Percentiles rank a stretch among this genome's conserved stretches.
phyloP scores from a whole-genome alignment of 2,329 filamentous ascomycete genomes.

The Metarhizium brunneum region DNA sequence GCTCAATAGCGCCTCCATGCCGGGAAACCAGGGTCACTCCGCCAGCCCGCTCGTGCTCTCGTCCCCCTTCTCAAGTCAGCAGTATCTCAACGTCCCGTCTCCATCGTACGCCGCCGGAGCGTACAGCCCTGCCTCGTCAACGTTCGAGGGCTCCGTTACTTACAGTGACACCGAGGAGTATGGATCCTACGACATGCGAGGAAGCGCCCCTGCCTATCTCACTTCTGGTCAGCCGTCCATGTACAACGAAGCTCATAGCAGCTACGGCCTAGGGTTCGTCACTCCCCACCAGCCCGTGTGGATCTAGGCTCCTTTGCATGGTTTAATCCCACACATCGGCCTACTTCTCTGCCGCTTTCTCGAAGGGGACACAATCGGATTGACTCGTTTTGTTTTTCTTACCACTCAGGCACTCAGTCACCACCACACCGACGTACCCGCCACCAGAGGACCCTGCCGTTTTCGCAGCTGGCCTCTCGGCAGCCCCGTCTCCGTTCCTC shows the following conservation, averaged over 20 bases:
- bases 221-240: slow-evolving; percentile 36
- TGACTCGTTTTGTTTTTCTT: slow-evolving; percentile 36
- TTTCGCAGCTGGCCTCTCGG: slow-evolving; percentile 25
- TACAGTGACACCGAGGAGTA: slow-evolving; percentile 56
- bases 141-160: slow-evolving; percentile 50
- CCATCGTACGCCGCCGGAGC: slow-evolving; percentile 45
- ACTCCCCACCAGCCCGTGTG: slow-evolving; percentile 53
- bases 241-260: slow-evolving; percentile 32
- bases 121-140: slow-evolving; percentile 55
- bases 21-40: slow-evolving; percentile 31
- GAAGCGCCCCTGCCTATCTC: slow-evolving; percentile 24
- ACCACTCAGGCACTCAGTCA: slow-evolving; percentile 37
- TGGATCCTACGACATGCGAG: slow-evolving; percentile 36
- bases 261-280: slow-evolving; percentile 47
- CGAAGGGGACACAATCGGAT: slow-evolving; percentile 36
- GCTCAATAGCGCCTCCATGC: slow-evolving; percentile 38
- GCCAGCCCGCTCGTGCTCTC: slow-evolving; percentile 47
- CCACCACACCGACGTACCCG: slow-evolving; percentile 34
- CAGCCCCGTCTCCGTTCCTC: slow-evolving; percentile 35
- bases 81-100: slow-evolving; percentile 56
- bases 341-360: slow-evolving; percentile 18
- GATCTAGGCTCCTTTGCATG: slow-evolving; percentile 38
- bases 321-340: slow-evolving; percentile 27
- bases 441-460: slow-evolving; percentile 32
- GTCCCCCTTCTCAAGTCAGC: slow-evolving; percentile 43